Base-by-base conservation (phyloP, 1,284 basidiomycete species). In the Cryptococcus deneoformans region DNA sequence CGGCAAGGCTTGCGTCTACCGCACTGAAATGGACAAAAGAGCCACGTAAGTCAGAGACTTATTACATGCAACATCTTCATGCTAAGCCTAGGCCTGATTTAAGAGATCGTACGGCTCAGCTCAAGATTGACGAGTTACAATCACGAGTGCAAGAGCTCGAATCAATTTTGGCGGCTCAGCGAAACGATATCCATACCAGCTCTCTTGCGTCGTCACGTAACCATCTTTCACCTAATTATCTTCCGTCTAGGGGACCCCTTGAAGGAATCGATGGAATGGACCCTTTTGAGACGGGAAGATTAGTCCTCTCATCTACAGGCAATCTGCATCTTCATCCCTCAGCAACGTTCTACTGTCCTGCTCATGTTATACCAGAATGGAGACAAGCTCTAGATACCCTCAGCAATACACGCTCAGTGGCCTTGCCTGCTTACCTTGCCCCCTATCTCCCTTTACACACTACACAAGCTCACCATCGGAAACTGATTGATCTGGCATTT, bases 281-380 rank as follows among this genome's bases (percentile, higher is more conserved):
- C 37, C 64, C 64, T 12, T 66, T 64, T 24, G 58, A 60, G 11
- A 64, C 62, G 0, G 64, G 64, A 0, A 53, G 62, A 5, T 50
- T 63, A 29, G 60, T 64, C 11, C 56, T 66, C 2, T 58, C 62
- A 1, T 54, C 53, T 8, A 62, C 59, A 1, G 64, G 64, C 34
- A 62, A 60, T 40, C 56, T 66, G 8, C 64, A 66, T 50, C 62
- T 66, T 10, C 61, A 51, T 37, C 62, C 64, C 1, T 58, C 59
- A 3, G 62, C 64, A 10, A 66, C 64, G n/a, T 66, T 66, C 54
- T 66, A 66, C 49, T 54, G 53, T 2, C 64, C 64, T 1, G 62
- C 64, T 0, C 55, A 63, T 48, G 53, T 62, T 6, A 59, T 52
- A 16, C 58, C 64, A 3, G 64, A 63, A 50, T 66, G 64, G 64